phyloP scores from a whole-genome alignment of 495 filamentous ascomycete species.

The Xylaria palmicola region DNA sequence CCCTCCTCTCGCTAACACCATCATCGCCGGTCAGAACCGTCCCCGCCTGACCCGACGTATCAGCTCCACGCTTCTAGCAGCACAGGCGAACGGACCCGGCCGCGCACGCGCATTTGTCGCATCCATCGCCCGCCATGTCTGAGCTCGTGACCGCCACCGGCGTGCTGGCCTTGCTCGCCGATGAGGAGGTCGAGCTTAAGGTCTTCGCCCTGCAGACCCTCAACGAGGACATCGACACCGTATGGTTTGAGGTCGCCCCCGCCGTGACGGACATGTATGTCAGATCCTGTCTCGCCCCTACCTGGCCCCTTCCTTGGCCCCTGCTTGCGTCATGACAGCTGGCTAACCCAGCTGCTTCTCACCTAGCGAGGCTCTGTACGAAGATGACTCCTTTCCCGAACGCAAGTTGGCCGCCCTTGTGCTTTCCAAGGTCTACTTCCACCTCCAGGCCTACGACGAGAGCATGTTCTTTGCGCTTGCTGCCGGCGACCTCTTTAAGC shows the following conservation, averaged over 20 bases:
- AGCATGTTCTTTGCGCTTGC: conserved; percentile 98
- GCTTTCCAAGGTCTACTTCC: conserved; percentile 96
- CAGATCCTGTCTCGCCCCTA: background rate
- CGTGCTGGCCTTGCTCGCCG: conserved; percentile 91
- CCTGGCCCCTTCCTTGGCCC: too few species aligned
- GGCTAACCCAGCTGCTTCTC: conserved; percentile 20
- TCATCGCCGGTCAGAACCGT: too few species aligned
- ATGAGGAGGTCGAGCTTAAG: conserved; percentile 88
- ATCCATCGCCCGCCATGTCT: conserved; percentile 78
- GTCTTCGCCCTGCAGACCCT: conserved; percentile 91
- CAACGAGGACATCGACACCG: conserved; percentile 90
- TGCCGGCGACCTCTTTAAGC: conserved; percentile 90
- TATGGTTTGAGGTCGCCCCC: conserved; percentile 96
- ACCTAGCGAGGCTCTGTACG: conserved; percentile 87
- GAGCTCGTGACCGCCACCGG: conserved; percentile 91
- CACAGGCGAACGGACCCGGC: background rate
- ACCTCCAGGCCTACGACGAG: conserved; percentile 97
- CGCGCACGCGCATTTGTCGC: background rate
- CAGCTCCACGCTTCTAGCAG: background rate
- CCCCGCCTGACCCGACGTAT: too few species aligned
- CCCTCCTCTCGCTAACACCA: background rate
- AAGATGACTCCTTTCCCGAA: conserved; percentile 92
- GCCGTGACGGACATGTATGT: conserved; percentile 89
- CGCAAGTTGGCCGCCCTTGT: conserved; percentile 93
- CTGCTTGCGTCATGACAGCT: background rate